Evolutionary conservation across 768 basidiomycete species (phyloP).

Genomic region (Suillus americanus): DNA sequence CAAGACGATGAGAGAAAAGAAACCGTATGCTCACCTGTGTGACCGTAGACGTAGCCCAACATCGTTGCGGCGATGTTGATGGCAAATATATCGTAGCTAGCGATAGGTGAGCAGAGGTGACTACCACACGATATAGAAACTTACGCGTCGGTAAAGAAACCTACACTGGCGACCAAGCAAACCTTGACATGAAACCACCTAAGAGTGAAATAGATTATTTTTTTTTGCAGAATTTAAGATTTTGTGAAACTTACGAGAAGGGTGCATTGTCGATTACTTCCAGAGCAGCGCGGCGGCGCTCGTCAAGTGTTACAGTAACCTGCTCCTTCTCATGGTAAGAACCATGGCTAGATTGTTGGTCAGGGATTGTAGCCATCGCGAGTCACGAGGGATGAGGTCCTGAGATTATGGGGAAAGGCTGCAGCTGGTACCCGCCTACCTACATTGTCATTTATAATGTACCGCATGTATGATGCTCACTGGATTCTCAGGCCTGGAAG

Average conservation of each 20-base stretch:
- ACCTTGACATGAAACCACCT: slow-evolving; percentile 88
- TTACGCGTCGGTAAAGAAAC: slow-evolving; percentile 88
- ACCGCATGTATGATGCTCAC: neutral
- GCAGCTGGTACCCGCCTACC: too few relatives aligned
- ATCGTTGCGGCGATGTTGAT: slow-evolving; percentile 85
- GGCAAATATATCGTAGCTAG: slow-evolving; percentile 78
- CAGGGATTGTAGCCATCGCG: slow-evolving; percentile 21
- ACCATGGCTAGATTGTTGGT: slow-evolving; percentile 28
- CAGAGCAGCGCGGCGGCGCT: slow-evolving; percentile 77
- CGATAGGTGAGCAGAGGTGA: neutral
- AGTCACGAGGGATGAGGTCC: neutral
- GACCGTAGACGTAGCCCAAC: slow-evolving; percentile 80
- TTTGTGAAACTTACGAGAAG: slow-evolving; percentile 61
- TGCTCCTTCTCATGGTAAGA: slow-evolving; percentile 29
- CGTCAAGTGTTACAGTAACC: slow-evolving; percentile 49
- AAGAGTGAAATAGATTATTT: slow-evolving; percentile 7
- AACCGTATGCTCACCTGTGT: slow-evolving; percentile 9
- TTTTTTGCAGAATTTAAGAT: slow-evolving; percentile 1
- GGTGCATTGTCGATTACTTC: slow-evolving; percentile 84
- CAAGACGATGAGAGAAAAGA: neutral
- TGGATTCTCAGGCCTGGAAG: neutral
- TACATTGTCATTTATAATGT: neutral
- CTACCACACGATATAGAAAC: slow-evolving; percentile 17
- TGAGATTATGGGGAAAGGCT: neutral
- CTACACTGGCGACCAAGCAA: slow-evolving; percentile 69